phyloP scores from a whole-genome alignment of 2,329 filamentous ascomycete species.

The Hymenoscyphus fraxineus region DNA sequence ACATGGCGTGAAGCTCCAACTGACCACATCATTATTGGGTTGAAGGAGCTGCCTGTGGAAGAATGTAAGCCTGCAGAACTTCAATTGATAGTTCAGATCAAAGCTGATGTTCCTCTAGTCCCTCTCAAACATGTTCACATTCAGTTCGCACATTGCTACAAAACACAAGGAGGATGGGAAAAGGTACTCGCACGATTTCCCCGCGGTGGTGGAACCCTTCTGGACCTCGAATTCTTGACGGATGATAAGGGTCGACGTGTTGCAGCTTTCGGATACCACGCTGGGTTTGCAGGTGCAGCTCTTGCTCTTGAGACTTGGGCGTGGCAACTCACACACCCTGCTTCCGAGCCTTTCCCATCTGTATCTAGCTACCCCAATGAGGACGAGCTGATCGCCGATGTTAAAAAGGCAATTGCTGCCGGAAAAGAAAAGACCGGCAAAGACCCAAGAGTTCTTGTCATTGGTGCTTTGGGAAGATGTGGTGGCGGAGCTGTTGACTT shows the following conservation, averaged over 20 bases:
- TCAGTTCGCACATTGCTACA: constrained; percentile 72
- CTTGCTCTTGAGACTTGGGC: constrained; percentile 78
- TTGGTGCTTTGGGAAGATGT: constrained; percentile 80
- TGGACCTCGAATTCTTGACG: constrained; percentile 83
- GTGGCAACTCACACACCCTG: constrained; percentile 70
- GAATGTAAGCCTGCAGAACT: constrained; percentile 44
- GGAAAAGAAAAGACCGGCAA: constrained; percentile 65
- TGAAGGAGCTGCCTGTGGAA: constrained; percentile 75
- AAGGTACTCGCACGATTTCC: constrained; percentile 75
- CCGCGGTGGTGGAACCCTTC: constrained; percentile 69
- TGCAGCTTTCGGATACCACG: constrained; percentile 60
- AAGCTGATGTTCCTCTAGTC: constrained; percentile 34
- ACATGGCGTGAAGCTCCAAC: constrained; percentile 64
- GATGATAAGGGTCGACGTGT: constrained; percentile 69
- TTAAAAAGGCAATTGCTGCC: constrained; percentile 66
- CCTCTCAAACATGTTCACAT: constrained; percentile 71
- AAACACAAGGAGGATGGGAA: constrained; percentile 75
- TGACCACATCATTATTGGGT: constrained; percentile 68
- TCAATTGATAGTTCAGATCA: constrained; percentile 10
- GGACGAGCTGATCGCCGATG: constrained; percentile 65
- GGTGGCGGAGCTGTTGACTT: constrained; percentile 81
- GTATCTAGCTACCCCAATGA: constrained; percentile 72
- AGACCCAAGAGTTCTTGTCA: constrained; percentile 73
- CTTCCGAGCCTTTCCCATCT: constrained; percentile 61
- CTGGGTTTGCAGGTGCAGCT: constrained; percentile 70